Conservation (phyloP, 2,329 filamentous ascomycete species). For the Piedraia hortae region DNA sequence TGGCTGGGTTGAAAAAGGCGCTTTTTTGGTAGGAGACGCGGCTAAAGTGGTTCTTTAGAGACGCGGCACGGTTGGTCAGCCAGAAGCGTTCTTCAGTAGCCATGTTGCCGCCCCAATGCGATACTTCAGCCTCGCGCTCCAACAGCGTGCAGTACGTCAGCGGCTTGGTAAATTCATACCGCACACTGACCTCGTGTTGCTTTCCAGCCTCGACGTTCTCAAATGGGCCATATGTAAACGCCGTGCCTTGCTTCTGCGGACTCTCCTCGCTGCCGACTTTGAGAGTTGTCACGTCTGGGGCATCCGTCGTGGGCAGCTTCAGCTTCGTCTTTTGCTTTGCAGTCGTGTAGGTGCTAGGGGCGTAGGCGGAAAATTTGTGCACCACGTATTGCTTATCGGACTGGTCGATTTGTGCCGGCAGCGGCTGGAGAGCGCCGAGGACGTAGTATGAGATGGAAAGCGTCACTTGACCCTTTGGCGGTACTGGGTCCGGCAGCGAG, state of each 20-base stretch:
- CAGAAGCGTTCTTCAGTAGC: slow-evolving; percentile 87
- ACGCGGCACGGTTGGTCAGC: slow-evolving; percentile 63
- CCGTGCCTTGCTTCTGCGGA: slow-evolving; percentile 59
- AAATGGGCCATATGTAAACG: slow-evolving; percentile 77
- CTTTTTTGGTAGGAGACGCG: slow-evolving; percentile 22
- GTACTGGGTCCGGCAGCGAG: slow-evolving; percentile 46
- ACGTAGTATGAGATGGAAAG: slow-evolving; percentile 66
- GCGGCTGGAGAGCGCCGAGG: slow-evolving; percentile 49
- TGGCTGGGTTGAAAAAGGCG: slow-evolving; percentile 37
- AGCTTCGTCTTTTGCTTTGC: slow-evolving; percentile 91
- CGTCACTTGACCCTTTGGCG: slow-evolving; percentile 52
- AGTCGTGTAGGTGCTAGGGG: slow-evolving; percentile 57
- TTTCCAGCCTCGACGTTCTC: slow-evolving; percentile 55
- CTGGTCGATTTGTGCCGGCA: slow-evolving; percentile 63
- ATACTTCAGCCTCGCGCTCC: slow-evolving; percentile 81
- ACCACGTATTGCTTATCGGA: slow-evolving; percentile 62
- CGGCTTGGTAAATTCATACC: slow-evolving; percentile 89
- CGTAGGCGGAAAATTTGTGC: slow-evolving; percentile 67
- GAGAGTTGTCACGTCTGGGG: slow-evolving; percentile 44
- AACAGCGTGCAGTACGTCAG: slow-evolving; percentile 51
- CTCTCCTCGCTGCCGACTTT: slow-evolving; percentile 34
- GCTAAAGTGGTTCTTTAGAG: slow-evolving; percentile 26
- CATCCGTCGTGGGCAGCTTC: slow-evolving; percentile 51
- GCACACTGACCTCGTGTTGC: slow-evolving; percentile 42
- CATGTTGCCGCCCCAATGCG: slow-evolving; percentile 92